Evolutionary conservation across 2,329 filamentous ascomycete genomes (phyloP).

Genomic region (Dothistroma septosporum): DNA sequence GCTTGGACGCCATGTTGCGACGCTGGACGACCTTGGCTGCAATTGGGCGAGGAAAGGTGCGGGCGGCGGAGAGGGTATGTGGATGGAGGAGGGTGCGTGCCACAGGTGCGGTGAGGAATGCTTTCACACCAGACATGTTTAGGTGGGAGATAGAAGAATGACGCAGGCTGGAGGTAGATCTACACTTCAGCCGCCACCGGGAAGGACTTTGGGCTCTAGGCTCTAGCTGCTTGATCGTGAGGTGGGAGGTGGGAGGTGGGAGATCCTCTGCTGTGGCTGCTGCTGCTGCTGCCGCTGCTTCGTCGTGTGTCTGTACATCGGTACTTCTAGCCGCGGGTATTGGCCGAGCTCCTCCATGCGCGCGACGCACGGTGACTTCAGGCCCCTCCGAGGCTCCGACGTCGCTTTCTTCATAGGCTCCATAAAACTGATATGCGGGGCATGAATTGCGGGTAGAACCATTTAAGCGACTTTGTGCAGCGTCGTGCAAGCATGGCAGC

Average conservation of each 20-base stretch:
- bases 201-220: no score
- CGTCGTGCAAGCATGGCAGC: not conserved
- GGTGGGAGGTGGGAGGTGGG: no score
- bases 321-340: not conserved
- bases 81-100: constrained; percentile 10
- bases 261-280: no score
- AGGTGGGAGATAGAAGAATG: not conserved
- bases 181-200: not conserved
- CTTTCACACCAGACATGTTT: not conserved
- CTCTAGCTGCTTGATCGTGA: no score
- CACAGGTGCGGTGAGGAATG: constrained; percentile 1
- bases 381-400: no score
- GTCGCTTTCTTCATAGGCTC: no score
- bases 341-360: no score
- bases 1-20: constrained; percentile 36
- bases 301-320: not conserved
- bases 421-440: no score
- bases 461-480: no score
- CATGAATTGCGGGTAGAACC: no score
- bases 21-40: constrained; percentile 34
- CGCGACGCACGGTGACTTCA: no score
- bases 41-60: constrained; percentile 31
- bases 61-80: constrained; percentile 19
- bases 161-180: not conserved
- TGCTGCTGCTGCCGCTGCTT: no score